A percentile compares a stretch with the other conserved stretches of the same genome.
phyloP scores from a whole-genome alignment of 176 grass and related monocot species.

The Coix lacrymajobi region DNA sequence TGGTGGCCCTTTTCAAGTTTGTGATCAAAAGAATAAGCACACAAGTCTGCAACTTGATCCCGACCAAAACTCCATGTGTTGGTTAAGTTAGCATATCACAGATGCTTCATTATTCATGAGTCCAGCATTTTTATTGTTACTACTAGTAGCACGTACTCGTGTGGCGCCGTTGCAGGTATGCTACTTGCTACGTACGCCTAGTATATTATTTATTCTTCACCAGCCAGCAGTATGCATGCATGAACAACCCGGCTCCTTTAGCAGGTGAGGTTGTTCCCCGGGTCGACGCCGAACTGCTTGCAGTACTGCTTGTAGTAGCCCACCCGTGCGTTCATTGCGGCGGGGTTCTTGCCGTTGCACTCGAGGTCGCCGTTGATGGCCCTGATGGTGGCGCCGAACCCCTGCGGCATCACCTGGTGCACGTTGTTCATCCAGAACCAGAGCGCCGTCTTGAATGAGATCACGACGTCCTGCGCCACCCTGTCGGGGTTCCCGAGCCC shows the following conservation, averaged over 20 bases:
- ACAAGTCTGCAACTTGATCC: no score
- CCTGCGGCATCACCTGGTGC: neutral
- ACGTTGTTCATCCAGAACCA: conserved; percentile 70
- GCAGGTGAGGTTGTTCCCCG: conserved; percentile 18
- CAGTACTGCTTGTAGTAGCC: conserved; percentile 23
- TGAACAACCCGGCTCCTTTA: neutral
- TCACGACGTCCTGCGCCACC: conserved; percentile 40
- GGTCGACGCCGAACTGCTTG: conserved; percentile 19
- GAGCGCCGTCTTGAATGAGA: conserved; percentile 62
- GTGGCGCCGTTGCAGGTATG: no score
- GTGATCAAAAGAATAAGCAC: no score
- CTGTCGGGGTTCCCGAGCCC: conserved; percentile 43
- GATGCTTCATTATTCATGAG: no score
- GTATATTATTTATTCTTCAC: no score
- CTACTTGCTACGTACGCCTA: no score
- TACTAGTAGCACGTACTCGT: no score
- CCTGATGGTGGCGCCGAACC: neutral
- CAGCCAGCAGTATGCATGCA: no score
- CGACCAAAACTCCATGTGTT: no score
- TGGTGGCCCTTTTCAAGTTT: no score
- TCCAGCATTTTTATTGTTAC: no score
- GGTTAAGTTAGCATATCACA: no score
- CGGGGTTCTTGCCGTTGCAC: neutral
- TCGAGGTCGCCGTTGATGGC: neutral
- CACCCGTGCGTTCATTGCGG: neutral